These are phyloP conservation scores for Corylus americana DNA, from an alignment of 306 rosid species.

Conservation along the genomic window DNA sequence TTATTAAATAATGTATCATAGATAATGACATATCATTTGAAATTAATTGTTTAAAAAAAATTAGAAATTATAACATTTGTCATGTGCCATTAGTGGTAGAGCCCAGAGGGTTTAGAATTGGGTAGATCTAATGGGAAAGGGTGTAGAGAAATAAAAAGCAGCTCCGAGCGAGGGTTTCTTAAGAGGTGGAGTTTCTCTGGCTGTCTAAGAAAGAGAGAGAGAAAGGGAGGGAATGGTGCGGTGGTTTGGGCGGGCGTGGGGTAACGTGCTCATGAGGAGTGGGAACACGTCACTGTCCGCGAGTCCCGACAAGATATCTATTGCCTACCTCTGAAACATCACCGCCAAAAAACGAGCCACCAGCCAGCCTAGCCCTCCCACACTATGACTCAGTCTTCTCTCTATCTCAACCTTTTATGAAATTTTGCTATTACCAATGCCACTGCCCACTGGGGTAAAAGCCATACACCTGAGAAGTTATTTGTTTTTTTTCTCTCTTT, in stretches of 20 bases:
- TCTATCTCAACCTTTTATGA: too few species aligned
- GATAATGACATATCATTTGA: too few species aligned
- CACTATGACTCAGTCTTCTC: background rate
- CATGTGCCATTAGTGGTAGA: too few species aligned
- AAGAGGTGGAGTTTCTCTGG: conserved; percentile 11
- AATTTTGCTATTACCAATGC: too few species aligned
- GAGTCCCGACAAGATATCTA: conserved; percentile 41
- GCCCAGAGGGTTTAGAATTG: too few species aligned
- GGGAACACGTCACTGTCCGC: conserved; percentile 48
- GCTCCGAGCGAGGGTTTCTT: background rate
- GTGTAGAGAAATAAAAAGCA: background rate
- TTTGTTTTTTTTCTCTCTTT: background rate
- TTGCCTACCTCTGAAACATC: conserved; percentile 32
- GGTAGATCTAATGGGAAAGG: background rate
- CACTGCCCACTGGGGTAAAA: background rate
- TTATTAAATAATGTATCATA: too few species aligned
- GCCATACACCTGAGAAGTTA: background rate
- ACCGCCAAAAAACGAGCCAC: conserved; percentile 38
- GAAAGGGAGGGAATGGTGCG: too few species aligned
- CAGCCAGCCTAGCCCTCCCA: background rate
- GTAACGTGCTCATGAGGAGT: conserved; percentile 47
- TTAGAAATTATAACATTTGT: too few species aligned
- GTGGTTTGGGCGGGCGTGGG: conserved; percentile 25
- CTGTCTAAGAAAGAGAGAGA: background rate
- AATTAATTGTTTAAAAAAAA: too few species aligned